Evolutionary conservation across 2,329 filamentous ascomycete species (phyloP).

Genomic region (Aspergillus thermomutatus): DNA sequence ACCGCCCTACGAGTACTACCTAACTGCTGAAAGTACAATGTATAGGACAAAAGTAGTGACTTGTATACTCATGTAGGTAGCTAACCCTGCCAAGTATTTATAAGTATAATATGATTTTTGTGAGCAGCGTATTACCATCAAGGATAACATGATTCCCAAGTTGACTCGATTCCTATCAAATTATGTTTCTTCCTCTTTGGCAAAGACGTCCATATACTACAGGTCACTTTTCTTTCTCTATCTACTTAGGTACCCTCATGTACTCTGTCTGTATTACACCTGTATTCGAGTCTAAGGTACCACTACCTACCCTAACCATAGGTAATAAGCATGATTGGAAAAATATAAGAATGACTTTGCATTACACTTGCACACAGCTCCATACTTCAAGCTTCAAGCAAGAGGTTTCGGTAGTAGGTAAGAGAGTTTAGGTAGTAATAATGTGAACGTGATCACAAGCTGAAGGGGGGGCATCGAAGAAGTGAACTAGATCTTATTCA

Average conservation of each 20-base stretch:
- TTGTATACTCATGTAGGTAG: neutral
- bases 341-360: neutral
- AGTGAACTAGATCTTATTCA: neutral
- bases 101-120: neutral
- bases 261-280: neutral
- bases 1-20: neutral
- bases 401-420: neutral
- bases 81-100: neutral
- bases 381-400: neutral
- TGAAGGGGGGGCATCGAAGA: neutral
- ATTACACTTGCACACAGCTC: neutral
- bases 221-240: too few relatives aligned
- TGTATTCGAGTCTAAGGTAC: neutral
- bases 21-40: neutral
- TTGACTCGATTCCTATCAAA: neutral
- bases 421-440: neutral
- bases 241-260: too few relatives aligned
- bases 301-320: neutral
- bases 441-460: neutral
- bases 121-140: neutral
- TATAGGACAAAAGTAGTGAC: neutral
- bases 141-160: too few relatives aligned
- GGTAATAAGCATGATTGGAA: neutral
- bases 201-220: too few relatives aligned
- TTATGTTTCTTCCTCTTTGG: neutral